Evolutionary conservation across 306 rosid genomes (phyloP), one percentile per base, ranked within the genome.

Genomic region (Citrullus amarus): DNA sequence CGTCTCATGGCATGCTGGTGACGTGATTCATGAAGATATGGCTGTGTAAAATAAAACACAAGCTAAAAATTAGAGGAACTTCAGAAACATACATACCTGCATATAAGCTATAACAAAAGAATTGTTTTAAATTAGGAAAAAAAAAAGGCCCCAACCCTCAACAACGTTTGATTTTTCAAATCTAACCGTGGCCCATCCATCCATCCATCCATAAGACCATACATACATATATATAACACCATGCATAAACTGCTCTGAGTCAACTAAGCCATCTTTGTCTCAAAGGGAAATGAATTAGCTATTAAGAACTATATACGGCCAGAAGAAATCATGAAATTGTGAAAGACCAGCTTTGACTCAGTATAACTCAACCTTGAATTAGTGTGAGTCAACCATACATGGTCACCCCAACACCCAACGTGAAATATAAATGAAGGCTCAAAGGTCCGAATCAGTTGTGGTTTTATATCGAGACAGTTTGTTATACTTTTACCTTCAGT

Each of bases 1-100:
- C 98, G 86, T 81, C 97, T 86, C 93, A 95, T 81, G 78, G 98
- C 98, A 89, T 95, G 98, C 86, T 89, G 98, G 77, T 95, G 98
- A 38, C 98, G 88, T 76, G 98, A 95, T 85, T 95, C 98, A 78
- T 92, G 98, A 75, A 95, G 98, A 86, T 95, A 95, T 5, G 98
- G 97, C 98, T 95, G 90, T 6, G 62, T 46, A 80, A 81, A 55
- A 86, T 50, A 22, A 78, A 46, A 80, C 20, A 81, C 82, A 28
- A 83, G 76, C 78, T 78, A 43, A 25, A 71, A 77, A 84, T 60
- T 78, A 76, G 39, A 78, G 70, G 78, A 30, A 48, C 36, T 73
- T 73, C 60, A 48, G 44, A 48, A 73, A 48, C 41, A 71, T 71
- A 13, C 30, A 46, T 25, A 71, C 20, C 36, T 25, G 20, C 22